Conservation (phyloP, 441 rosid species). For the Metrosideros polymorpha region DNA sequence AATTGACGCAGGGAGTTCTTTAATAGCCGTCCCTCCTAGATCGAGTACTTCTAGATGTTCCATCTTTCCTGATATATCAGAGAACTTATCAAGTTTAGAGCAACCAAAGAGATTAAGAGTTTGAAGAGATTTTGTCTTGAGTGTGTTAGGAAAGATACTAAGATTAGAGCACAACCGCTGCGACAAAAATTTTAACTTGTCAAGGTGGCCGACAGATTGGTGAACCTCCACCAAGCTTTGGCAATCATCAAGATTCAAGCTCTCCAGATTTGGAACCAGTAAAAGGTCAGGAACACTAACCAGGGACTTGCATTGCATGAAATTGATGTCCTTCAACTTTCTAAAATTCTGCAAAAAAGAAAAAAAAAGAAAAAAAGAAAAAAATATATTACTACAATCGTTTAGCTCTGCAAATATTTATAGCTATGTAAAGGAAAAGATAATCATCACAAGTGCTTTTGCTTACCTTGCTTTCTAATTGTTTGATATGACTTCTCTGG, state of each 20-base stretch:
- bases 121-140: neutral
- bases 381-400: neutral
- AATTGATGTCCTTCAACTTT: neutral
- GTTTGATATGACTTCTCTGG: neutral
- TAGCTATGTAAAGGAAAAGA: neutral
- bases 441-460: neutral
- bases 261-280: neutral
- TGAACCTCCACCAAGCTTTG: neutral
- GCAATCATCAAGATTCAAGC: neutral
- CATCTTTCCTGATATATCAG: rapidly evolving
- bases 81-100: neutral
- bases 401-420: neutral
- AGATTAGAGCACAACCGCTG: rapidly evolving
- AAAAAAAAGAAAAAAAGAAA: neutral
- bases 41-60: neutral
- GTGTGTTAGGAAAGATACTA: neutral
- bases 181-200: neutral
- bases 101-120: neutral
- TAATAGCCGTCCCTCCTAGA: neutral
- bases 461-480: neutral
- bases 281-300: neutral
- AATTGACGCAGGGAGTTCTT: neutral
- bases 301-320: rapidly evolving
- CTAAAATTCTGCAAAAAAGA: neutral
- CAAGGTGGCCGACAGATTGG: neutral